Base-by-base conservation (phyloP, 2,329 filamentous ascomycete genomes). In the Penicillium griseofulvum region DNA sequence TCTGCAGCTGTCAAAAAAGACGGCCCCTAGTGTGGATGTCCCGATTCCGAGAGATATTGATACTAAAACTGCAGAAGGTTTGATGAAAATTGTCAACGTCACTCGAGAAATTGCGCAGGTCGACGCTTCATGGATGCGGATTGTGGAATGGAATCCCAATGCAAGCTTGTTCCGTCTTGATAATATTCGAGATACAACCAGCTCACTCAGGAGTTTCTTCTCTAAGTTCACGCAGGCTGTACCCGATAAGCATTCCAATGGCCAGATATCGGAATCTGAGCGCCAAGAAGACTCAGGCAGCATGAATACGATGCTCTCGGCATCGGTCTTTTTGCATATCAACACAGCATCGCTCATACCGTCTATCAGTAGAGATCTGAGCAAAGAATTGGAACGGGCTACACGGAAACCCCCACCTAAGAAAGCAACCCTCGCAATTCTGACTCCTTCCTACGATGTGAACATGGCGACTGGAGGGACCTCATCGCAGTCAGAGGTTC, bases 381-480 rank as follows among this genome's bases (percentile, higher is more conserved):
- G 91, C 3, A 82, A 87, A 1, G 95, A 99, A 70, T 83, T 99
- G 11, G 91, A 97, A 75, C 85, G 95, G 58, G 94, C 95, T 16
- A 99, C 95, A 1, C 97, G 97, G 76, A 99, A 99, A 68, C 90
- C 92, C 3, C 94, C 95, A 0, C 94, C 94, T 0, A 96, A 91
- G 70, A 83, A 83, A 11, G 95, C 94, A 0, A 90, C 86, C 49
- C 83, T 99, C 26, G 88, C 93, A 7, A 89, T 97, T 33, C 76
- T 99, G 46, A 97, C 92, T 0, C 91, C 93, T 17, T 95, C 93
- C 0, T 96, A 93, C 68, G 90, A 96, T 65, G 91, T 94, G 65
- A 82, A 85, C 0, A 78, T 86, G 50, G 85, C 87, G 3, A 87
- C 89, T 0, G 80, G 87, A 55, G 80, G 79, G 16, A 83, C 81